These are phyloP conservation scores for Kalmusia sp. DNA, from an alignment of 2,329 filamentous ascomycete species.

Conservation along the genomic window DNA sequence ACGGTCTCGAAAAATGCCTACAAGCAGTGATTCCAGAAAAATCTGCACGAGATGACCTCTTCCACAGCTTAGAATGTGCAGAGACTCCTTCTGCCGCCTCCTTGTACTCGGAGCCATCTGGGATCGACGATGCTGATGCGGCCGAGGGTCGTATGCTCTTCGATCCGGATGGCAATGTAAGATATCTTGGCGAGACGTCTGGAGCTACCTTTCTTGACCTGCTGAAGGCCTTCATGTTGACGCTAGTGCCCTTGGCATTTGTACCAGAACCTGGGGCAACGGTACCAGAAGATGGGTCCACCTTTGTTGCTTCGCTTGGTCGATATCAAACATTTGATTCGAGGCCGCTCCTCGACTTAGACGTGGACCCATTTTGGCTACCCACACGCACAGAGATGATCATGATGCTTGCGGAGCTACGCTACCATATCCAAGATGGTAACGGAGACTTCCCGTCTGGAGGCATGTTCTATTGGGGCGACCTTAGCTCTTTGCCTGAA, in stretches of 20 bases:
- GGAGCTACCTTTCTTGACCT: constrained; percentile 35
- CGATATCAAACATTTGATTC: constrained; percentile 38
- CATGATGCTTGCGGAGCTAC: constrained; percentile 28
- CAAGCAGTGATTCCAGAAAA: constrained; percentile 21
- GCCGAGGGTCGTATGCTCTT: constrained; percentile 25
- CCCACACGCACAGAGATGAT: constrained; percentile 27
- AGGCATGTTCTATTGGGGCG: constrained; percentile 35
- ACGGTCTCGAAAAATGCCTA: constrained; percentile 25
- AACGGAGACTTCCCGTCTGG: constrained; percentile 29
- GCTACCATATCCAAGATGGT: constrained; percentile 33
- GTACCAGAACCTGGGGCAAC: constrained; percentile 15
- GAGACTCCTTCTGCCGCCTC: constrained; percentile 12
- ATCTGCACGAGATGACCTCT: constrained; percentile 17
- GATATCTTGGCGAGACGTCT: constrained; percentile 34
- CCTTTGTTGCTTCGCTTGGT: constrained; percentile 29
- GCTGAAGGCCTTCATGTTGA: constrained; percentile 34
- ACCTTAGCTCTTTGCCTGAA: constrained; percentile 23
- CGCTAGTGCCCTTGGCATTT: constrained; percentile 25
- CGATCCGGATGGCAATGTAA: constrained; percentile 23
- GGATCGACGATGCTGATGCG: constrained; percentile 18
- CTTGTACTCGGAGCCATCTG: constrained; percentile 14
- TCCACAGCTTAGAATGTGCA: constrained; percentile 19
- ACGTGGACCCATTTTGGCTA: constrained; percentile 35
- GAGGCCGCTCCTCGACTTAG: constrained; percentile 30
- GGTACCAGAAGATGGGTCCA: constrained; percentile 20